Percentiles rank a stretch among this genome's conserved stretches.
These are phyloP conservation scores for Globisporangium uncinulatum DNA, from an alignment of 352 stramenopile species.

Conservation along the genomic window DNA sequence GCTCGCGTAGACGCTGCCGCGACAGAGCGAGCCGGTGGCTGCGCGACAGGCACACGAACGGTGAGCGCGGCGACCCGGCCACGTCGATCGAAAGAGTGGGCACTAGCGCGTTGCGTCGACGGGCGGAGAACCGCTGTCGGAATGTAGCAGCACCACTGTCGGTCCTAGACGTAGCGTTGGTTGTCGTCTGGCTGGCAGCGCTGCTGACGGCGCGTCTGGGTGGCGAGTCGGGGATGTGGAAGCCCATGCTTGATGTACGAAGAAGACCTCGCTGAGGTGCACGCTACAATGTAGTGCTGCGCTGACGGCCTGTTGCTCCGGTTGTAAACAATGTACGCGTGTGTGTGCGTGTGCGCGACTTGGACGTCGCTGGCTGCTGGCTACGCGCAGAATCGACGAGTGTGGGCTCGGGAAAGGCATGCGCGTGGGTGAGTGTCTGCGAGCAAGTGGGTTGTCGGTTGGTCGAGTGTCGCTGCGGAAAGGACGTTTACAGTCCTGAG, in stretches of 20 bases:
- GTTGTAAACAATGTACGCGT: background rate
- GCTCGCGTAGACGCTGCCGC: conserved; percentile 27
- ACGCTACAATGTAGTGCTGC: background rate
- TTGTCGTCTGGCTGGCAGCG: conserved; percentile 16
- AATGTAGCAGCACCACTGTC: conserved; percentile 1
- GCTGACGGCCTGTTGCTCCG: no score
- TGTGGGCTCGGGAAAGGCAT: conserved; percentile 10
- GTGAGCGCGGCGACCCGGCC: conserved; percentile 36
- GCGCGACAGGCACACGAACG: conserved; percentile 26
- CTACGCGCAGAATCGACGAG: background rate
- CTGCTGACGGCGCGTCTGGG: conserved; percentile 15
- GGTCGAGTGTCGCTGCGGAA: no score
- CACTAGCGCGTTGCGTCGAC: conserved; percentile 57
- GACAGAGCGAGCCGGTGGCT: conserved; percentile 27
- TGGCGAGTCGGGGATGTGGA: conserved; percentile 60
- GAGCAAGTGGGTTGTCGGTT: no score
- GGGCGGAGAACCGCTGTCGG: conserved; percentile 11
- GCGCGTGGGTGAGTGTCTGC: no score
- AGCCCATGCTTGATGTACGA: conserved; percentile 32
- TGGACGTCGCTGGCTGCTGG: background rate
- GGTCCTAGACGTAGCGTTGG: background rate
- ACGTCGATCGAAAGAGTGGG: conserved; percentile 38
- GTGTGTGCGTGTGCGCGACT: background rate
- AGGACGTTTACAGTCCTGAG: no score
- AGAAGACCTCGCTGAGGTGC: no score